Conservation (phyloP, 306 rosid genomes). For the Notholithocarpus densiflorus region DNA sequence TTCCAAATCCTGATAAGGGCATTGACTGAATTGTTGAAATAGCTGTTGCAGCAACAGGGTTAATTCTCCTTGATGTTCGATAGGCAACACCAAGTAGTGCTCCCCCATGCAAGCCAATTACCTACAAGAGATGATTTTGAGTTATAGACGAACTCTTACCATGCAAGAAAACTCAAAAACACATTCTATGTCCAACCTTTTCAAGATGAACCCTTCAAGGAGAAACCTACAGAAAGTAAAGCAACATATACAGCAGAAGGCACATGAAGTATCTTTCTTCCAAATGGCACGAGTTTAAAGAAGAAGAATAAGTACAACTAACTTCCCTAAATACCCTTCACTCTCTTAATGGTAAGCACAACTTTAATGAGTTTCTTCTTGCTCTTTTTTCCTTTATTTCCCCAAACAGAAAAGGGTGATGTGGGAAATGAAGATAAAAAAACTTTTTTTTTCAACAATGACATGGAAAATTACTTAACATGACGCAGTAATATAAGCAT, state of each 20-base stretch:
- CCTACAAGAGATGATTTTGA: constrained; percentile 44
- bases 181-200: constrained; percentile 2
- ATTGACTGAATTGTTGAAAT: constrained; percentile 94
- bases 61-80: constrained; percentile 90
- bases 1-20: constrained; percentile 96
- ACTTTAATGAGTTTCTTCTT: not conserved
- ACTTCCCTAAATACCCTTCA: not conserved
- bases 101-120: constrained; percentile 97
- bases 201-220: constrained; percentile 13
- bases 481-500: not conserved
- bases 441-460: not conserved
- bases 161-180: not conserved
- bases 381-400: not conserved
- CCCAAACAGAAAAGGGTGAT: not conserved
- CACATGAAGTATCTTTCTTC: not conserved
- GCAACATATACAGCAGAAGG: constrained; percentile 7
- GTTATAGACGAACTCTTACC: constrained; percentile 21
- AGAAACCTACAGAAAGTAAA: constrained; percentile 18
- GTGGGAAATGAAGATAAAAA: not conserved
- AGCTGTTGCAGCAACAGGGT: constrained; percentile 93
- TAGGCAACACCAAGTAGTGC: constrained; percentile 97
- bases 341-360: not conserved
- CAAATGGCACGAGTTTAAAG: not conserved
- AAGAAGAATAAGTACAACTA: not conserved
- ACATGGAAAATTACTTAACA: not conserved